Evolutionary conservation across 768 basidiomycete species (phyloP).

Genomic region (Macrolepiota fuliginosa): DNA sequence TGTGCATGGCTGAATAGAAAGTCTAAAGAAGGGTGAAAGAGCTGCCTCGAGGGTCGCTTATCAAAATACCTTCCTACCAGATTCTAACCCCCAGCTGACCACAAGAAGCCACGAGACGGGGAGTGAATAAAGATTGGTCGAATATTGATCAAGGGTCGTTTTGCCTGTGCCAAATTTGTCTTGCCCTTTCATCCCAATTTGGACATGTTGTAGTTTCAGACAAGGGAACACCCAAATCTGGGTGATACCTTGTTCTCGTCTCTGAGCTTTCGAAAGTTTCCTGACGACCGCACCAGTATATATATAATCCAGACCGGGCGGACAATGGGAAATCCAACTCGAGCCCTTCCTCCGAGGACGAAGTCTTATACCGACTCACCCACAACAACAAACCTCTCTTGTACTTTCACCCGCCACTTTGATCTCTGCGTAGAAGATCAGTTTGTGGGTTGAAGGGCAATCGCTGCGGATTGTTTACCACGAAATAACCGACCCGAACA

Average conservation of each 20-base stretch:
- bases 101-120: not conserved
- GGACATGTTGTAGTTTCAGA: slow-evolving; percentile 13
- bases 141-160: too few species aligned
- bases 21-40: not conserved
- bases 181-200: slow-evolving; percentile 3
- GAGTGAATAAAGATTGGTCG: not conserved
- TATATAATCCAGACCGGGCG: slow-evolving; percentile 12
- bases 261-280: not conserved
- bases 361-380: not conserved
- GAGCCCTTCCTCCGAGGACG: not conserved
- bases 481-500: not conserved
- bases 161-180: not conserved
- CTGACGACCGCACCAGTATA: slow-evolving; percentile 2
- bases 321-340: slow-evolving; percentile 13
- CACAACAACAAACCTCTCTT: not conserved
- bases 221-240: slow-evolving; percentile 15
- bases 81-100: not conserved
- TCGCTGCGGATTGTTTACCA: not conserved
- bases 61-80: not conserved
- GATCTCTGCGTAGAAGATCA: not conserved
- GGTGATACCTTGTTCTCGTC: slow-evolving; percentile 15
- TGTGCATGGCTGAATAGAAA: slow-evolving; percentile 21
- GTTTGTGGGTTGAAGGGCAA: not conserved
- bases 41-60: not conserved
- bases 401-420: not conserved